Conservation (phyloP, 2,329 filamentous ascomycete genomes). For the Cytospora chrysosperma region DNA sequence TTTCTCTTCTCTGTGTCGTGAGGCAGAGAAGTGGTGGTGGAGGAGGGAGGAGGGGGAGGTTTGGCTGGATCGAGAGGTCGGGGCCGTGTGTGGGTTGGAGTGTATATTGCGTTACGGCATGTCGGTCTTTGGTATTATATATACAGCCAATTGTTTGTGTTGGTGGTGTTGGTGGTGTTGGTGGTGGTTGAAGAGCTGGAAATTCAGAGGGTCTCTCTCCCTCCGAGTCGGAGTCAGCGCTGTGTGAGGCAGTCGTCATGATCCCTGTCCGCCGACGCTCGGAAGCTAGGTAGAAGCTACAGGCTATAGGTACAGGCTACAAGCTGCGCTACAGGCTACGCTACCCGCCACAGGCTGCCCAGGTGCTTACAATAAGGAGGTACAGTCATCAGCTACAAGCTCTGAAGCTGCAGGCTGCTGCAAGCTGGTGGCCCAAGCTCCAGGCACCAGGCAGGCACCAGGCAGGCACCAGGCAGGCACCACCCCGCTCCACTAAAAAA, state of each 20-base stretch:
- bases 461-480: neutral
- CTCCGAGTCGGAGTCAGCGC: slow-evolving; percentile 20
- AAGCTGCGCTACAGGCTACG: too few species aligned
- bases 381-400: too few species aligned
- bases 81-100: neutral
- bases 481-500: too few species aligned
- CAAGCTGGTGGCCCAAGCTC: slow-evolving; percentile 5
- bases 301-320: neutral
- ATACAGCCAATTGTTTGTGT: neutral
- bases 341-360: too few species aligned
- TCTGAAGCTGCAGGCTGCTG: neutral
- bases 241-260: neutral
- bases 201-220: slow-evolving; percentile 9
- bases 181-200: neutral
- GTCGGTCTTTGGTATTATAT: slow-evolving; percentile 6
- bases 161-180: neutral
- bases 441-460: neutral
- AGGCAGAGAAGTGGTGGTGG: neutral
- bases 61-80: neutral
- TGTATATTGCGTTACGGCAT: slow-evolving; percentile 11
- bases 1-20: neutral
- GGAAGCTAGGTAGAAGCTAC: neutral
- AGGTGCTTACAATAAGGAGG: too few species aligned
- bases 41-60: neutral
- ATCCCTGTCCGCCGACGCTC: slow-evolving; percentile 6